Evolutionary conservation across 2,329 filamentous ascomycete genomes (phyloP).

Genomic region (Neocatenulostroma microsporum): DNA sequence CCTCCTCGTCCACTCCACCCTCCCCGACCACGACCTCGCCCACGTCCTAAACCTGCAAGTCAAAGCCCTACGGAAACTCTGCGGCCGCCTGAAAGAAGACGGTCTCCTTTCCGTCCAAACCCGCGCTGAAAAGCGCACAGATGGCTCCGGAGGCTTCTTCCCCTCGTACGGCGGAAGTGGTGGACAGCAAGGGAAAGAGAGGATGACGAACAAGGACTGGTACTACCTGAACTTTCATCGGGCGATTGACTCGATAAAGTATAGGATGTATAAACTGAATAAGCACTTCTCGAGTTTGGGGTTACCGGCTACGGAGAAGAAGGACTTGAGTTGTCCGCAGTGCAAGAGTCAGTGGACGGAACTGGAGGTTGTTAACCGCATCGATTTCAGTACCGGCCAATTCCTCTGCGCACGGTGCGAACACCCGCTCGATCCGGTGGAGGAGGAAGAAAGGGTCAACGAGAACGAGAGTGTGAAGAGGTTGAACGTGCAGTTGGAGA

Average conservation of each 20-base stretch:
- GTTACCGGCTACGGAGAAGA: conserved; percentile 70
- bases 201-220: conserved; percentile 61
- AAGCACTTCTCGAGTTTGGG: conserved; percentile 81
- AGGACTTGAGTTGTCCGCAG: conserved; percentile 77
- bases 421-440: conserved; percentile 51
- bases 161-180: conserved; percentile 2
- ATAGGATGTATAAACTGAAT: conserved; percentile 78
- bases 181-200: conserved; percentile 24
- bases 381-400: conserved; percentile 46
- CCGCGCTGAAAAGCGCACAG: conserved; percentile 28
- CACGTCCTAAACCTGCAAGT: conserved; percentile 81
- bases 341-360: conserved; percentile 84
- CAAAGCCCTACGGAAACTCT: conserved; percentile 86
- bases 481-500: conserved; percentile 71
- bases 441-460: conserved; percentile 52
- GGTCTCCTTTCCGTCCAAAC: conserved; percentile 73
- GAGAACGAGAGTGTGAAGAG: conserved; percentile 59
- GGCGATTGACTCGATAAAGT: conserved; percentile 94
- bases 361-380: conserved; percentile 77
- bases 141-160: conserved; percentile 22
- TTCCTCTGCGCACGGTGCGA: conserved; percentile 80
- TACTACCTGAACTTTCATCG: conserved; percentile 96
- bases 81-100: conserved; percentile 75
- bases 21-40: conserved; percentile 81
- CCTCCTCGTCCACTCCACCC: conserved; percentile 61